These are phyloP conservation scores for Eutrema japonicum DNA, from an alignment of 345 rosid species.

Conservation along the genomic window DNA sequence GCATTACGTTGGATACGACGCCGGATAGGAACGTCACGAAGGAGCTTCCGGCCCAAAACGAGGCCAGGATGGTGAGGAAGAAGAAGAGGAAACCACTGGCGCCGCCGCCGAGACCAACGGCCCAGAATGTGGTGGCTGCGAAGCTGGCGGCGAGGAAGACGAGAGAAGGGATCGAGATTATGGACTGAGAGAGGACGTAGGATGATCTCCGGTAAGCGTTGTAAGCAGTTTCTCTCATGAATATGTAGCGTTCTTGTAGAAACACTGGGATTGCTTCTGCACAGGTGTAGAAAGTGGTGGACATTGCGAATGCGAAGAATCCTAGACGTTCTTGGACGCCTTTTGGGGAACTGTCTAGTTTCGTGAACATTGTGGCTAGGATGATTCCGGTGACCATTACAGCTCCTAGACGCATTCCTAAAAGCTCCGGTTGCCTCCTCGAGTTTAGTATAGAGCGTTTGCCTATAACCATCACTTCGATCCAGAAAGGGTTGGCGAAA, in stretches of 20 bases:
- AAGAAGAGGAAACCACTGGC: constrained; percentile 69
- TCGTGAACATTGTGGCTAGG: constrained; percentile 79
- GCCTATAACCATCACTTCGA: constrained; percentile 74
- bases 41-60: constrained; percentile 96
- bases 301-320: constrained; percentile 94
- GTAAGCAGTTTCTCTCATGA: constrained; percentile 95
- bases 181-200: constrained; percentile 81
- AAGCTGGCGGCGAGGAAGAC: constrained; percentile 68
- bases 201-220: constrained; percentile 92
- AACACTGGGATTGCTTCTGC: constrained; percentile 93
- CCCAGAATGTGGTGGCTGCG: constrained; percentile 72
- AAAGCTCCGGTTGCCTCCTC: constrained; percentile 77
- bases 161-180: constrained; percentile 72
- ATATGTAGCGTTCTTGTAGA: constrained; percentile 89
- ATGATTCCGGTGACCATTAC: constrained; percentile 84
- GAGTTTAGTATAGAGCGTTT: constrained; percentile 74
- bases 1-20: constrained; percentile 79
- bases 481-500: constrained; percentile 86
- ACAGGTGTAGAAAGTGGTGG: constrained; percentile 92
- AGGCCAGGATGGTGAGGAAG: constrained; percentile 64
- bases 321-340: constrained; percentile 89
- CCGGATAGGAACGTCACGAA: constrained; percentile 92
- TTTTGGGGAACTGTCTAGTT: constrained; percentile 79
- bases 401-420: constrained; percentile 76
- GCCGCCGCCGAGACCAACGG: constrained; percentile 84